Evolutionary conservation across 768 basidiomycete genomes (phyloP).

Genomic region (Amanita phalloides): DNA sequence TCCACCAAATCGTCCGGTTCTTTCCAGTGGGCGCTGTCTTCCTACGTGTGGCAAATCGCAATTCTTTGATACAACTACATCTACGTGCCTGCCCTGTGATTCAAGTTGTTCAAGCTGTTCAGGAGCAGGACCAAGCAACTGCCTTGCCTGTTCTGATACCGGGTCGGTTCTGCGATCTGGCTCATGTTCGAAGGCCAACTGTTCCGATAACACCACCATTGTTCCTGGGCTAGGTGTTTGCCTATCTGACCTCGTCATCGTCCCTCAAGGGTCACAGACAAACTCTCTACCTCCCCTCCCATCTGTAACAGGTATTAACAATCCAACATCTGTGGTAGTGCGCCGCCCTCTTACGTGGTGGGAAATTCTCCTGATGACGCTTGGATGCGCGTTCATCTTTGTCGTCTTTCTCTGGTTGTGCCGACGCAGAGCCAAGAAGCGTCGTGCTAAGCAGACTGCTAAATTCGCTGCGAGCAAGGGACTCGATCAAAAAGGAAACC

Average conservation of each 20-base stretch:
- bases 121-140: slow-evolving; percentile 53
- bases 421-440: slow-evolving; percentile 60
- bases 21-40: slow-evolving; percentile 64
- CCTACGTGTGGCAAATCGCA: slow-evolving; percentile 60
- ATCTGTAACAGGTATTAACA: slow-evolving; percentile 42
- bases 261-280: slow-evolving; percentile 36
- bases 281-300: slow-evolving; percentile 37
- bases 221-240: slow-evolving; percentile 69
- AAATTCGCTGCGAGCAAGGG: slow-evolving; percentile 52
- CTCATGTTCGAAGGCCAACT: slow-evolving; percentile 52
- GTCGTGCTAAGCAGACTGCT: slow-evolving; percentile 56
- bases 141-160: slow-evolving; percentile 63
- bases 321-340: slow-evolving; percentile 28
- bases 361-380: slow-evolving; percentile 76
- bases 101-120: slow-evolving; percentile 70
- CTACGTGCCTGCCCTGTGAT: slow-evolving; percentile 59
- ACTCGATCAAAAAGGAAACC: slow-evolving; percentile 43
- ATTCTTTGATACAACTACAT: slow-evolving; percentile 57
- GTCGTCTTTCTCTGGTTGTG: slow-evolving; percentile 54
- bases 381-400: slow-evolving; percentile 75
- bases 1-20: slow-evolving; percentile 56
- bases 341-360: slow-evolving; percentile 55
- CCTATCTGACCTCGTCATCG: slow-evolving; percentile 53
- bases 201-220: slow-evolving; percentile 41
- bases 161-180: slow-evolving; percentile 54